These are phyloP conservation scores for Physcia stellaris DNA, from an alignment of 495 filamentous ascomycete species.

Conservation along the genomic window DNA sequence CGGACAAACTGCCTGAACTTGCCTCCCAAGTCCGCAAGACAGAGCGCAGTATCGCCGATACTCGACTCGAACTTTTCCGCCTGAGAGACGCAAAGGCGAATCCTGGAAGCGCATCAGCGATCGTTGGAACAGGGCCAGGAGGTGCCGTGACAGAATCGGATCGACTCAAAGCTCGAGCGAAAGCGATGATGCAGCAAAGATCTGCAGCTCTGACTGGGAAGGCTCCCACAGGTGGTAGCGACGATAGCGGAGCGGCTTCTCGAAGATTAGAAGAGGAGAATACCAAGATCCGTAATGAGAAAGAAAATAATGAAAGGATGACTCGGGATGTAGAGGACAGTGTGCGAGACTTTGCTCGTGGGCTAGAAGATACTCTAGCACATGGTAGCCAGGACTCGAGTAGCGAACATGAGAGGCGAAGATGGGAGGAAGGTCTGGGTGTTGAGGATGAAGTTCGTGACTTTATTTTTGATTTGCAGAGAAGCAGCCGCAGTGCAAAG, in stretches of 20 bases:
- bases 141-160: constrained; percentile 87
- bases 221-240: constrained; percentile 44
- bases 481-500: constrained; percentile 61
- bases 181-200: constrained; percentile 96
- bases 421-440: constrained; percentile 94
- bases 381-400: constrained; percentile 56
- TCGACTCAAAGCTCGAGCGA: constrained; percentile 84
- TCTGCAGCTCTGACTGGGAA: constrained; percentile 83
- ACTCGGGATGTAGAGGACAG: constrained; percentile 94
- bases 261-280: constrained; percentile 81
- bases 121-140: constrained; percentile 88
- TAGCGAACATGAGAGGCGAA: constrained; percentile 76
- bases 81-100: constrained; percentile 86
- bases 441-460: constrained; percentile 94
- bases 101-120: constrained; percentile 65
- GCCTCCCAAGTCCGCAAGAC: constrained; percentile 83
- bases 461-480: constrained; percentile 92
- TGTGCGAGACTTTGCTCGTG: constrained; percentile 73
- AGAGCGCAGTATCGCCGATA: constrained; percentile 85
- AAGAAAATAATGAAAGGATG: constrained; percentile 91
- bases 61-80: constrained; percentile 86
- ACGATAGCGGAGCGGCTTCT: constrained; percentile 62
- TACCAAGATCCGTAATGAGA: constrained; percentile 62
- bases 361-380: constrained; percentile 76
- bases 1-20: constrained; percentile 80